phyloP scores from a whole-genome alignment of 805 yeast species.

The Nakazawaea wyomingensis region DNA sequence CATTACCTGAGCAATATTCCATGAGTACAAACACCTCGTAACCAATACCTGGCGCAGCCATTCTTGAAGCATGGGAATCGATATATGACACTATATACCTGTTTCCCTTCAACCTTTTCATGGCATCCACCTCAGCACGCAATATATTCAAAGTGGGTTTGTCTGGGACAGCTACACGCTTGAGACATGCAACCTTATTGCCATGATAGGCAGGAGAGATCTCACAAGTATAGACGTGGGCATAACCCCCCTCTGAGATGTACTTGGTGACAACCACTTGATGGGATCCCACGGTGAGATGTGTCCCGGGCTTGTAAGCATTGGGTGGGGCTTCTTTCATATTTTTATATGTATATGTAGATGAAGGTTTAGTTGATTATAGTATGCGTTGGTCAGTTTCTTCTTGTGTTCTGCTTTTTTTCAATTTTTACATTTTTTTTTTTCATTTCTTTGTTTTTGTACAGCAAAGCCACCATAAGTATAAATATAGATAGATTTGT shows the following conservation, averaged over 20 bases:
- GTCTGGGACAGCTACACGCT: slow-evolving; percentile 93
- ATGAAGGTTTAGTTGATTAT: no score
- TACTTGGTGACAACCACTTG: slow-evolving; percentile 61
- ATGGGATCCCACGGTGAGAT: slow-evolving; percentile 80
- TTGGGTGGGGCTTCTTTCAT: slow-evolving; percentile 49
- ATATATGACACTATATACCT: slow-evolving; percentile 82
- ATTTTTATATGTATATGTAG: slow-evolving; percentile 13
- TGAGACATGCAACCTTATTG: slow-evolving; percentile 66
- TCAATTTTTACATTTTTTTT: background rate
- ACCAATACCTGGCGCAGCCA: slow-evolving; percentile 42
- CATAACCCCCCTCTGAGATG: slow-evolving; percentile 88
- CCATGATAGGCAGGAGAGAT: slow-evolving; percentile 58
- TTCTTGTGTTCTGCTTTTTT: no score
- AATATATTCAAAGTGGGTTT: slow-evolving; percentile 76
- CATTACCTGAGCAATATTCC: slow-evolving; percentile 76
- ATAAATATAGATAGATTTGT: no score
- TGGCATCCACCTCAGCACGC: slow-evolving; percentile 95
- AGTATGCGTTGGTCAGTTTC: no score
- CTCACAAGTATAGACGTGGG: slow-evolving; percentile 83
- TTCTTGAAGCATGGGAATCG: slow-evolving; percentile 90
- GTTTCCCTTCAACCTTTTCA: slow-evolving; percentile 81
- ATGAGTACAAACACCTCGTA: slow-evolving; percentile 75
- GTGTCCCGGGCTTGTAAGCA: slow-evolving; percentile 72
- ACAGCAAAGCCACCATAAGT: no score
- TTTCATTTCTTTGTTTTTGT: no score